These are phyloP conservation scores for Nakazawaea ernobii DNA, from an alignment of 805 yeast genomes.

Conservation along the genomic window DNA sequence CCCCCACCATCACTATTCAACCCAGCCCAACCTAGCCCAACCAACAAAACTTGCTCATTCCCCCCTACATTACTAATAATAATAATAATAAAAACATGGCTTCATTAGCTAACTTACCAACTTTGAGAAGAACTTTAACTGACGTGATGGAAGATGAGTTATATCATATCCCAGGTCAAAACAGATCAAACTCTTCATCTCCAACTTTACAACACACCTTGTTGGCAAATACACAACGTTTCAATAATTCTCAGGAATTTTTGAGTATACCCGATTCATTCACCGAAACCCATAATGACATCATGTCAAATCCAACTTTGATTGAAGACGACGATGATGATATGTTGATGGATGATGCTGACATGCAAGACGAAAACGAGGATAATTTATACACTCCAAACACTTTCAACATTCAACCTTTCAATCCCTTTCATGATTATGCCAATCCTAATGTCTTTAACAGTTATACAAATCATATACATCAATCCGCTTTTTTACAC, in stretches of 20 bases:
- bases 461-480: slow-evolving; percentile 4
- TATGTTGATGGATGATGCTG: slow-evolving; percentile 10
- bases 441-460: slow-evolving; percentile 32
- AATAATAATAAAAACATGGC: slow-evolving; percentile 29
- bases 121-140: slow-evolving; percentile 45
- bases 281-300: slow-evolving; percentile 5
- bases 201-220: slow-evolving; percentile 9
- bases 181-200: slow-evolving; percentile 21
- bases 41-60: background rate
- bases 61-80: background rate
- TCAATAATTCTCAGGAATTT: background rate
- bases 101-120: slow-evolving; percentile 43
- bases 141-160: slow-evolving; percentile 59
- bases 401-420: slow-evolving; percentile 22
- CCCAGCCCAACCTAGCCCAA: no score
- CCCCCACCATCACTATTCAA: no score
- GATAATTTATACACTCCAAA: slow-evolving; percentile 6
- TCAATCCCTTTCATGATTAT: slow-evolving; percentile 35
- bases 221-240: slow-evolving; percentile 2
- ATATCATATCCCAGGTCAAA: slow-evolving; percentile 33
- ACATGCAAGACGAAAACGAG: background rate
- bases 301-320: slow-evolving; percentile 3
- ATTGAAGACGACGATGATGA: slow-evolving; percentile 10
- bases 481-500: background rate
- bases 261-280: slow-evolving; percentile 11